Conservation (phyloP, 768 basidiomycete species). For the Suillus discolor region DNA sequence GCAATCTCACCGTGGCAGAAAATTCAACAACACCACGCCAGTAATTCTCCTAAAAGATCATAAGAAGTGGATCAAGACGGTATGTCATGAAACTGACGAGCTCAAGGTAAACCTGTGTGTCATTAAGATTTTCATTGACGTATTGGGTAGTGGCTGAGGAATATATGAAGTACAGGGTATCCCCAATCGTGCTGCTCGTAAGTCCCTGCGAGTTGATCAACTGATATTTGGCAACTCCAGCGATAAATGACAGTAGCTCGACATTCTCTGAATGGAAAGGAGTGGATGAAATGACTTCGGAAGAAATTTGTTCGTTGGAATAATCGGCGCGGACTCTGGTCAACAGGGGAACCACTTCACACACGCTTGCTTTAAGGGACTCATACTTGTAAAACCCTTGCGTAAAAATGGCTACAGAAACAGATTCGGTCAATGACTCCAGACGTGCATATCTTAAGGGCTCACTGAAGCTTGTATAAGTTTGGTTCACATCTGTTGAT, state of each 20-base stretch:
- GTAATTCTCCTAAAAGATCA: slow-evolving; percentile 2
- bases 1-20: slow-evolving; percentile 7
- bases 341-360: slow-evolving; percentile 12
- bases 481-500: background rate
- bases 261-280: slow-evolving; percentile 2
- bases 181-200: slow-evolving; percentile 18
- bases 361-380: slow-evolving; percentile 12
- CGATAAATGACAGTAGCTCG: slow-evolving; percentile 17
- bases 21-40: slow-evolving; percentile 15
- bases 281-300: background rate
- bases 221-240: slow-evolving; percentile 12
- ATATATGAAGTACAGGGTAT: slow-evolving; percentile 19
- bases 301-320: slow-evolving; percentile 4
- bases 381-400: slow-evolving; percentile 8
- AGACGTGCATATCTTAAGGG: background rate
- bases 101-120: background rate
- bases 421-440: background rate
- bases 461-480: slow-evolving; percentile 8
- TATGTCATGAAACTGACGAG: background rate
- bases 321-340: slow-evolving; percentile 11
- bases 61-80: background rate
- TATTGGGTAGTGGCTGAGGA: background rate
- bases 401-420: slow-evolving; percentile 9
- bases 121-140: background rate
- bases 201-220: slow-evolving; percentile 15